Conservation (phyloP, 306 rosid species). For the Cyamopsis tetragonoloba region DNA sequence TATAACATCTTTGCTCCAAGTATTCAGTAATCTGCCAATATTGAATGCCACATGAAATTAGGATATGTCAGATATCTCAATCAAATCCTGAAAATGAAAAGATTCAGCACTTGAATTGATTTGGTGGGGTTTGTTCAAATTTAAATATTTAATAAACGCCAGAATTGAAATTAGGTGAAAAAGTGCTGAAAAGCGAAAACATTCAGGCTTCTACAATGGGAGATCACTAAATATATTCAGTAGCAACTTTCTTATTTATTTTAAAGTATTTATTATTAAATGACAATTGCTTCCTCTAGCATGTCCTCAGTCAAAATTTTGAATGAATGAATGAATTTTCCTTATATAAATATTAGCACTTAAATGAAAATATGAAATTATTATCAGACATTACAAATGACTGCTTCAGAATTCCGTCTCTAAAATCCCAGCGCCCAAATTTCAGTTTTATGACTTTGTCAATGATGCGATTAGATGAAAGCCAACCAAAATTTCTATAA, state of each 20-base stretch:
- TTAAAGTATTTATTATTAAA: not conserved
- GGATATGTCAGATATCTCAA: slow-evolving; percentile 17
- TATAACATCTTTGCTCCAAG: slow-evolving; percentile 83
- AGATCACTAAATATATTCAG: not conserved
- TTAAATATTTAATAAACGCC: slow-evolving; percentile 5
- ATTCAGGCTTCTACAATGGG: slow-evolving; percentile 9
- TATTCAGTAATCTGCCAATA: slow-evolving; percentile 62
- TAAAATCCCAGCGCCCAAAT: not conserved
- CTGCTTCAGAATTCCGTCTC: not conserved
- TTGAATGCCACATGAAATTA: slow-evolving; percentile 26
- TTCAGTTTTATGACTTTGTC: slow-evolving; percentile 1
- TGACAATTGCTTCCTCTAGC: not conserved
- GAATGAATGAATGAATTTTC: slow-evolving; percentile 1
- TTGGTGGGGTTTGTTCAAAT: not conserved
- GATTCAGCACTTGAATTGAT: slow-evolving; percentile 2
- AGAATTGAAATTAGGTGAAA: slow-evolving; percentile 18
- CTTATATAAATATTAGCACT: not conserved
- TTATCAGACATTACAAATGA: slow-evolving; percentile 17
- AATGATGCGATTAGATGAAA: slow-evolving; percentile 11
- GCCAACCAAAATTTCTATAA: not conserved
- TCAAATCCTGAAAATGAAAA: slow-evolving; percentile 20
- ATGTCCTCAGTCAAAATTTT: not conserved
- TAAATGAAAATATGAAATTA: slow-evolving; percentile 11
- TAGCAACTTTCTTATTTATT: not conserved
- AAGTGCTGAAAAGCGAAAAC: not conserved